Evolutionary conservation across 106 monocot genomes (phyloP), one percentile per base, ranked within the genome.

Genomic region (Triglochin maritima): DNA sequence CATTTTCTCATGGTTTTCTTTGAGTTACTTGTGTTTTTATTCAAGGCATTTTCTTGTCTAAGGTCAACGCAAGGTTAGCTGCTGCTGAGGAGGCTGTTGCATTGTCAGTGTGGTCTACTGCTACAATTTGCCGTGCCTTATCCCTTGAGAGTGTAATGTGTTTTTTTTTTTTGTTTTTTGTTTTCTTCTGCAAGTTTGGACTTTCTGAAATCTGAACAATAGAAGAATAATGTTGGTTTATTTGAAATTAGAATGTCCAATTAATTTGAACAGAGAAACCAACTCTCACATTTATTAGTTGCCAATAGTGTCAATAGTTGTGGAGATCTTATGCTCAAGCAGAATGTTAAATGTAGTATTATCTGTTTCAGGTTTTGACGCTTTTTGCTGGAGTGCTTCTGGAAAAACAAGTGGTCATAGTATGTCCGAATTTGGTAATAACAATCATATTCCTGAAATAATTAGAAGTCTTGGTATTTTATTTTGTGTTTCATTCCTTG

Each of bases 51-150:
- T 64, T 69, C 16, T 84, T 29, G 49, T 64, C 63, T 65, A 74
- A 96, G 96, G 84, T 88, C 66, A 82, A 84, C 77, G 80, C 83
- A 61, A 78, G 73, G 49, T 55, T 96, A 79, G 91, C 83, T 57
- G 87, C 90, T 80, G 86, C 83, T 17, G 96, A 96, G 81, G 96
- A 96, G 88, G 88, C 88, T 76, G 69, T 88, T 77, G 85, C 90
- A 74, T 64, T 96, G 47, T 90, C 96, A 71, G 63, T 96, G 63
- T 96, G 96, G 96, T 80, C 90, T 3, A 76, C 80, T 69, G 74
- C 96, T 69, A 84, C 96, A 51, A 58, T 91, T 69, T 96, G 96
- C 70, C 85, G 88, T 71, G 75, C 79, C 73, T 74, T 96, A 62
- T 96, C 90, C 75, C 74, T 96, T 69, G 96, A 96, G 76, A 96